Evolutionary conservation across 2,329 filamentous ascomycete genomes (phyloP).

Genomic region (Calonectria pauciramosa): DNA sequence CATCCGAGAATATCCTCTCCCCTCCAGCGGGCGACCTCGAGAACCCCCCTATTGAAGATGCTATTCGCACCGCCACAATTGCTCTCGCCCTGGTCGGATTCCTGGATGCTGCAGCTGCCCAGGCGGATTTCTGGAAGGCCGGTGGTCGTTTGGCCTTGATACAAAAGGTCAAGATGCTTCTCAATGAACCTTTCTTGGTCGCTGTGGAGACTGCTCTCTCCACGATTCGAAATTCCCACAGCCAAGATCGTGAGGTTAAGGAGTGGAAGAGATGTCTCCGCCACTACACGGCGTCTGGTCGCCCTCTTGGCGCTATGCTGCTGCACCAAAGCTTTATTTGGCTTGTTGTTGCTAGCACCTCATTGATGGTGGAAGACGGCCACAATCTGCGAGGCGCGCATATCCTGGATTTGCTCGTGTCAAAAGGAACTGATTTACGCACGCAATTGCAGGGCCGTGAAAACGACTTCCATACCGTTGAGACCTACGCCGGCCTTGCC

Average conservation of each 20-base stretch:
- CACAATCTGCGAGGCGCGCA: conserved; percentile 72
- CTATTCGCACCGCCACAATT: conserved; percentile 79
- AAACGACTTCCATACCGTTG: conserved; percentile 68
- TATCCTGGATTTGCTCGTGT: conserved; percentile 81
- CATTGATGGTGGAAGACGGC: conserved; percentile 76
- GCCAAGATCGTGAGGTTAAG: conserved; percentile 74
- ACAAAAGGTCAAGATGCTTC: conserved; percentile 76
- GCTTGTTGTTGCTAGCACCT: conserved; percentile 83
- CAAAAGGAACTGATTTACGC: conserved; percentile 63
- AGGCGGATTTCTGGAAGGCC: conserved; percentile 85
- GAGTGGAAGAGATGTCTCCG: conserved; percentile 92
- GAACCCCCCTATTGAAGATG: conserved; percentile 73
- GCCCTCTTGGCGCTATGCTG: conserved; percentile 91
- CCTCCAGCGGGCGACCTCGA: conserved; percentile 69
- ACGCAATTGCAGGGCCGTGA: conserved; percentile 56
- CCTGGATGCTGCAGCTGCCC: conserved; percentile 82
- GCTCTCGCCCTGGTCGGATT: conserved; percentile 92
- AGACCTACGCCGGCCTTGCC: conserved; percentile 78
- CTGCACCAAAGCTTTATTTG: conserved; percentile 91
- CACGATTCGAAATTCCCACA: conserved; percentile 84
- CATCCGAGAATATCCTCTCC: conserved; percentile 68
- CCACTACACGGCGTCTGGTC: conserved; percentile 83
- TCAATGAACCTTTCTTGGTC: conserved; percentile 88
- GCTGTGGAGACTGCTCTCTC: conserved; percentile 92
- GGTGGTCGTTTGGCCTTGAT: conserved; percentile 81